Percentiles rank a stretch among this genome's conserved stretches.
Conservation (phyloP, 805 yeast species). For the Lachancea mirantina region DNA sequence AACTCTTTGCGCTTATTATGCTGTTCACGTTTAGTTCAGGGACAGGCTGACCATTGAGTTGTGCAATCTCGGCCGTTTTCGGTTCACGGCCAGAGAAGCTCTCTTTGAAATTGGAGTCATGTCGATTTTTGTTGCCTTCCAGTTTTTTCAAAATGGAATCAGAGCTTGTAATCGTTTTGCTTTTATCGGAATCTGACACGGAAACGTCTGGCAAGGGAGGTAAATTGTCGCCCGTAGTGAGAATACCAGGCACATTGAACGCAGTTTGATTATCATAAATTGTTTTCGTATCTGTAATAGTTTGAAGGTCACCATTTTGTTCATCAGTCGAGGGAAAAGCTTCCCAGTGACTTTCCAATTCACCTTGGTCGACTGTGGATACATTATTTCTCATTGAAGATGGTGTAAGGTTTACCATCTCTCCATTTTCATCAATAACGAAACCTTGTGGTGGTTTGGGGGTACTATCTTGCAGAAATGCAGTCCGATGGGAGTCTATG, state of each 20-base stretch:
- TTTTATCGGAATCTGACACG: background rate
- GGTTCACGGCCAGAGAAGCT: constrained; percentile 13
- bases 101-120: constrained; percentile 6
- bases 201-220: constrained; percentile 28
- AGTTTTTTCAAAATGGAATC: constrained; percentile 8
- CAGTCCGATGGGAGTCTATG: constrained; percentile 34
- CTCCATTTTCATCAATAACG: constrained; percentile 29
- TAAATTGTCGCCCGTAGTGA: constrained; percentile 20
- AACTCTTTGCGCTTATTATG: constrained; percentile 28
- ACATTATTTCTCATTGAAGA: constrained; percentile 24
- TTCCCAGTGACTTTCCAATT: constrained; percentile 31
- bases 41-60: constrained; percentile 35
- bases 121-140: constrained; percentile 5
- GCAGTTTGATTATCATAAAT: constrained; percentile 31
- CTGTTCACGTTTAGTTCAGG: constrained; percentile 37
- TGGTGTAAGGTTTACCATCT: constrained; percentile 27
- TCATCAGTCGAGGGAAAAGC: constrained; percentile 27
- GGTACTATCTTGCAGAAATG: constrained; percentile 35
- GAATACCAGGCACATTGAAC: constrained; percentile 31
- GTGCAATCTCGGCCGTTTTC: constrained; percentile 16
- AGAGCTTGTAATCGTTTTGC: constrained; percentile 4
- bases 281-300: constrained; percentile 30
- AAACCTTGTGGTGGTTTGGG: constrained; percentile 31
- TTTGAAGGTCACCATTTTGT: constrained; percentile 25
- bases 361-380: constrained; percentile 30